phyloP scores from a whole-genome alignment of 257 asterid species.

The Solanum arcanum region DNA sequence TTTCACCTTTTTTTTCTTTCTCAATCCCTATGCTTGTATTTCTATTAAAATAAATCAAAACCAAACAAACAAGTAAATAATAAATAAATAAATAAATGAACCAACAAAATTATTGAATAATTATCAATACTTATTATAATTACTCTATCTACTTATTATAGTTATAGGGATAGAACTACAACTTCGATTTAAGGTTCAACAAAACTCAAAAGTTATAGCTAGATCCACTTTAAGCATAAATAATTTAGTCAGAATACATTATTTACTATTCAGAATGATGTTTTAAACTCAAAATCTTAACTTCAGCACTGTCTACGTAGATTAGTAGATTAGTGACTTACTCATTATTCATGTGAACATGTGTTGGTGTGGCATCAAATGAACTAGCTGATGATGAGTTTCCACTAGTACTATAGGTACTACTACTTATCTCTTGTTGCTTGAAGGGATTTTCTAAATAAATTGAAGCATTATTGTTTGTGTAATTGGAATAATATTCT shows the following conservation, averaged over 20 bases:
- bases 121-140: background rate
- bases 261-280: background rate
- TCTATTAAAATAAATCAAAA: background rate
- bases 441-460: background rate
- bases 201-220: background rate
- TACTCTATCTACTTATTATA: background rate
- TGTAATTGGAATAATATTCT: background rate
- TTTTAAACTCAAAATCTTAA: background rate
- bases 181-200: background rate
- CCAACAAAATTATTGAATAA: background rate
- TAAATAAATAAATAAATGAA: too few species aligned
- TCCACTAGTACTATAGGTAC: background rate
- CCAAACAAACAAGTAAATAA: background rate
- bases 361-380: background rate
- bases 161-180: background rate
- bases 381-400: constrained; percentile 1
- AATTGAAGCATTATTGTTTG: background rate
- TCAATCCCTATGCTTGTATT: background rate
- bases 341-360: constrained; percentile 1
- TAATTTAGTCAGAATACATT: background rate
- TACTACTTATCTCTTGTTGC: background rate
- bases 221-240: background rate
- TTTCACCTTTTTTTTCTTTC: background rate
- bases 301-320: background rate
- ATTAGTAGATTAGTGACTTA: background rate